A percentile compares a stretch with the other conserved stretches of the same genome.
Conservation (phyloP, 495 filamentous ascomycete species). For the Trichoderma virens region DNA sequence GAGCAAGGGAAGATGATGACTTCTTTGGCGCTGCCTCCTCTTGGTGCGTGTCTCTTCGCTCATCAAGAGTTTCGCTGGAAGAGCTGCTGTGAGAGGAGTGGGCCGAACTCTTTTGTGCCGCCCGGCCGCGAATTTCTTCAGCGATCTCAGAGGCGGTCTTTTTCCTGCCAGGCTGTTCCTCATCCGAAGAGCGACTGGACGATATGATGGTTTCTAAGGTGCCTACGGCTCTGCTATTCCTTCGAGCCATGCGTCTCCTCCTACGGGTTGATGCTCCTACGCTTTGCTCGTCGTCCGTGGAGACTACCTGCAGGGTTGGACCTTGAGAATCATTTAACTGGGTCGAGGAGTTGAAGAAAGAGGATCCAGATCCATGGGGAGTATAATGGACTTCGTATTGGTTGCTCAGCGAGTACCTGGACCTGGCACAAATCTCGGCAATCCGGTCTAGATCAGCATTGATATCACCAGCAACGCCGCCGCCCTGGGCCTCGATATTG, state of each 20-base stretch:
- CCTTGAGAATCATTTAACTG: constrained; percentile 17
- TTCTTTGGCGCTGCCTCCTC: constrained; percentile 13
- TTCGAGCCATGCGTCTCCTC: constrained; percentile 24
- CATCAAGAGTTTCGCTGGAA: constrained; percentile 15
- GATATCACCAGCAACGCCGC: constrained; percentile 24
- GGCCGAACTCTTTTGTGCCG: constrained; percentile 22
- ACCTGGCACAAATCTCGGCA: constrained; percentile 50
- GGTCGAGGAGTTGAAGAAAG: constrained; percentile 21
- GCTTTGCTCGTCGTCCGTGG: constrained; percentile 38
- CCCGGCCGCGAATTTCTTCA: constrained; percentile 40
- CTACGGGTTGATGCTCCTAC: constrained; percentile 16
- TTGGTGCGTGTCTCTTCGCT: constrained; percentile 16
- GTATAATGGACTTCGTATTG: constrained; percentile 53
- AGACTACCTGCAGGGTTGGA: constrained; percentile 42
- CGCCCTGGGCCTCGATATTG: constrained; percentile 30
- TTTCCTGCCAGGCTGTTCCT: constrained; percentile 43
- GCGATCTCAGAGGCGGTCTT: constrained; percentile 42
- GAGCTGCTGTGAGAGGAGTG: constrained; percentile 19
- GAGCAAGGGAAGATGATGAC: constrained; percentile 35
- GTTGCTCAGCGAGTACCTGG: constrained; percentile 47
- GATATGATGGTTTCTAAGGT: constrained; percentile 52
- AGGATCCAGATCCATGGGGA: constrained; percentile 42
- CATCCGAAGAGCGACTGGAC: constrained; percentile 47
- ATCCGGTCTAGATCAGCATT: constrained; percentile 47
- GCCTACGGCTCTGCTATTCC: constrained; percentile 41